These are phyloP conservation scores for Colletotrichum lentis DNA, from an alignment of 2,329 filamentous ascomycete genomes.

Conservation along the genomic window DNA sequence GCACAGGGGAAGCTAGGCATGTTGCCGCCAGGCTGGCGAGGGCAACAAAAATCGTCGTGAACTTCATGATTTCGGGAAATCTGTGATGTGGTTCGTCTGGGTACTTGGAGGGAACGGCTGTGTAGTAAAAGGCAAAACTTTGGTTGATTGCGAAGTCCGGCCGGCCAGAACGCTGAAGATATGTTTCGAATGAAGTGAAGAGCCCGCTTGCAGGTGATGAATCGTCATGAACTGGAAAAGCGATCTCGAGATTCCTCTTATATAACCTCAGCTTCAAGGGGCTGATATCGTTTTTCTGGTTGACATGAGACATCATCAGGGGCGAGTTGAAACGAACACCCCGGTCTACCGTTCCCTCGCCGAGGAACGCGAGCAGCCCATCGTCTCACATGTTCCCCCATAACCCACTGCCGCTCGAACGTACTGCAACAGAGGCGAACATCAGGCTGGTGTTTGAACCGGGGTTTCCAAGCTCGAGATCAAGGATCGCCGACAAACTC, in stretches of 20 bases:
- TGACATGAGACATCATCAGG: conserved; percentile 21
- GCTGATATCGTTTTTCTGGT: neutral
- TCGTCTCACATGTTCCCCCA: conserved; percentile 7
- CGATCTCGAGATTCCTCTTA: neutral
- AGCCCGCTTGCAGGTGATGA: neutral
- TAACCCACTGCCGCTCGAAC: neutral
- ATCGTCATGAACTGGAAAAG: neutral
- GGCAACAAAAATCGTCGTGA: conserved; percentile 5
- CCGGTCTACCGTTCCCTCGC: neutral
- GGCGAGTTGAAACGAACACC: conserved; percentile 29
- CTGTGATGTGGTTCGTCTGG: neutral
- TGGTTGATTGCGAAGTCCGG: conserved; percentile 1
- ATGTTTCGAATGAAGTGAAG: conserved; percentile 9
- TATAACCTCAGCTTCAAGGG: conserved; percentile 13
- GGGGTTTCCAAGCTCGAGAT: no score
- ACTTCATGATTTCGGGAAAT: conserved; percentile 11
- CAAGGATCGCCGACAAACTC: no score
- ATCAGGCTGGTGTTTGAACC: no score
- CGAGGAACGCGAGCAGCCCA: conserved; percentile 1
- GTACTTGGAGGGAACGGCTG: neutral
- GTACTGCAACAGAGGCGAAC: neutral
- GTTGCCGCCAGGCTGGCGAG: neutral
- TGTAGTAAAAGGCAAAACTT: neutral
- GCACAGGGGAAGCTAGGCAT: conserved; percentile 9
- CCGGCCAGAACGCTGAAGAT: conserved; percentile 5